Evolutionary conservation across 805 yeast genomes (phyloP).

Genomic region (Crinitomyces ghanaensis): DNA sequence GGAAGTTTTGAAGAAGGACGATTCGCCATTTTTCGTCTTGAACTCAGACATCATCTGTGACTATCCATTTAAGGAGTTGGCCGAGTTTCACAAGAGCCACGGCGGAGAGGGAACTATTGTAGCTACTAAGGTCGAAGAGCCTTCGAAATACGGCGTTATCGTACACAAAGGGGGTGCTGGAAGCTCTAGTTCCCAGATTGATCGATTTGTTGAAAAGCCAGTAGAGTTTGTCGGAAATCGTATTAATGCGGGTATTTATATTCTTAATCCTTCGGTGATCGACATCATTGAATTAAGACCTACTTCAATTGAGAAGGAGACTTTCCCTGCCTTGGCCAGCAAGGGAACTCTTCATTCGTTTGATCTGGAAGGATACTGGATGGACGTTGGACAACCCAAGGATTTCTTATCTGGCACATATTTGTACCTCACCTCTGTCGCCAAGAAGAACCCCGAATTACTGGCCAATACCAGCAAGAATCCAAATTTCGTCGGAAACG

Average conservation of each 20-base stretch:
- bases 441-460: slow-evolving; percentile 64
- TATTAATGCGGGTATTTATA: slow-evolving; percentile 98
- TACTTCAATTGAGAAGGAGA: slow-evolving; percentile 98
- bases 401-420: slow-evolving; percentile 96
- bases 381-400: slow-evolving; percentile 99
- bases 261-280: slow-evolving; percentile 93
- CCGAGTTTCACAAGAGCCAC: slow-evolving; percentile 85
- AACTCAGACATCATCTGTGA: slow-evolving; percentile 99
- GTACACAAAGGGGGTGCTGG: slow-evolving; percentile 92
- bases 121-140: slow-evolving; percentile 99
- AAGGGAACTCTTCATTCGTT: slow-evolving; percentile 81
- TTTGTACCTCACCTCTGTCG: slow-evolving; percentile 74
- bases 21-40: slow-evolving; percentile 92
- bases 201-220: slow-evolving; percentile 98
- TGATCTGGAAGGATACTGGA: slow-evolving; percentile 99
- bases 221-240: slow-evolving; percentile 99
- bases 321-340: slow-evolving; percentile 94
- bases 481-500: slow-evolving; percentile 83
- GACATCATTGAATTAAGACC: slow-evolving; percentile 96
- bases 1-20: slow-evolving; percentile 83
- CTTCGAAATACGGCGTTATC: slow-evolving; percentile 98
- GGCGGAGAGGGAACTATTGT: slow-evolving; percentile 98
- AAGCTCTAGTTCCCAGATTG: slow-evolving; percentile 94
- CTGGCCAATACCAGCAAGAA: slow-evolving; percentile 52
- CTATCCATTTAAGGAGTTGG: slow-evolving; percentile 90